Evolutionary conservation across 2,329 filamentous ascomycete genomes (phyloP), one percentile per base, ranked within the genome.

Genomic region (Lachnellula willkommii): DNA sequence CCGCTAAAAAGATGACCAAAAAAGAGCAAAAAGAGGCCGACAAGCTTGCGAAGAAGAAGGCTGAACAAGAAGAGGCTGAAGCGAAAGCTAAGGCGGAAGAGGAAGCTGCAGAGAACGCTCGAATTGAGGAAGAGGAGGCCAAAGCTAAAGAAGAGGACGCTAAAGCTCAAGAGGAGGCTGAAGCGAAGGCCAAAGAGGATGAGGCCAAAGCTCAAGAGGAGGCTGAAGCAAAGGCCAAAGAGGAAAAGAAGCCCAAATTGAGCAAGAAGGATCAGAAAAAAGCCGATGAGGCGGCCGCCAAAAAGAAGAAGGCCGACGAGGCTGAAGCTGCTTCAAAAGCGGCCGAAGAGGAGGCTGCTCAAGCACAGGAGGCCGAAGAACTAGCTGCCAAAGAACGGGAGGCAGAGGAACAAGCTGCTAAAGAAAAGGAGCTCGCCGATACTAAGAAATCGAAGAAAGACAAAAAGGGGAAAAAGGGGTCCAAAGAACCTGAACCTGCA

Each of bases 1-100:
- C 66, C 5, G 45, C 60, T 12, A 60, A 58, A n/a, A 79, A 76
- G 65, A 68, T 79, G 43, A 75, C 67, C 65, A 76, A 77, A 62
- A 79, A 76, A 57, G 78, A 80, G 63, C 72, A 76, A 17, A 75
- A 77, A 63, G 78, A 78, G 63, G 75, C 78, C 26, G 76, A 78
- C n/a, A 55, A 52, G 20, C 28, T 32, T 9, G 26, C 35, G 15
- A 54, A 50, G 47, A 57, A 69, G 46, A 65, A 62, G 46, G 62
- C 66, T 15, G 66, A 70, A 62, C 65, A 70, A 61, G 57, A 54
- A 9, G 60, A 71, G 61, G 66, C 63, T 49, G 66, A 66, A 42
- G 63, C 61, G 45, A 64, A 49, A 63, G 78, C 76, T 62, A 74
- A 78, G 26, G 74, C 71, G 43, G 74, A 75, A 77, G 65, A 32